These are phyloP conservation scores for Candida tallmaniae DNA, from an alignment of 805 yeast species.

Conservation along the genomic window DNA sequence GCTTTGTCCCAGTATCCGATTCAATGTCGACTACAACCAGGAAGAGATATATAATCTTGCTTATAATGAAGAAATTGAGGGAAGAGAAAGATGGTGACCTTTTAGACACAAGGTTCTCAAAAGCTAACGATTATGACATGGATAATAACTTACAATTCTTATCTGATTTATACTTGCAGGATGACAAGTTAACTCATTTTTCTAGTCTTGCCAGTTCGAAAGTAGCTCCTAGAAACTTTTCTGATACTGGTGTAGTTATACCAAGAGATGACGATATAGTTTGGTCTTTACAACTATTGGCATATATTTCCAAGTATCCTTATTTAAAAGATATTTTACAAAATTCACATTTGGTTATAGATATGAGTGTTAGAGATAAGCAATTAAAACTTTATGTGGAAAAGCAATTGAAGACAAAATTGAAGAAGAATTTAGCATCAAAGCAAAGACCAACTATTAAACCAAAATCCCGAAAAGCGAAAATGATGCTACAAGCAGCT, in stretches of 20 bases:
- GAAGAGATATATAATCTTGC: conserved; percentile 30
- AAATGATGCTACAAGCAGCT: conserved; percentile 3
- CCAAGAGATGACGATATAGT: conserved; percentile 92
- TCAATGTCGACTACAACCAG: too few relatives aligned
- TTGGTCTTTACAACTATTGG: conserved; percentile 88
- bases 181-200: conserved; percentile 17
- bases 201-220: conserved; percentile 21
- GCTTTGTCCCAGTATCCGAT: conserved; percentile 15
- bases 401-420: conserved; percentile 28
- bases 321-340: conserved; percentile 70
- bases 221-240: conserved; percentile 34
- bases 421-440: conserved; percentile 25
- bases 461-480: conserved; percentile 28
- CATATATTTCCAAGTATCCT: conserved; percentile 90
- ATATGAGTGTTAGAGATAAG: conserved; percentile 47
- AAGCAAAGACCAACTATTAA: conserved; percentile 29
- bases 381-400: conserved; percentile 33
- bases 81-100: conserved; percentile 34
- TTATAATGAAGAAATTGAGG: conserved; percentile 32
- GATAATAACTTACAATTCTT: conserved; percentile 38
- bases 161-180: conserved; percentile 37
- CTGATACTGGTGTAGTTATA: conserved; percentile 65
- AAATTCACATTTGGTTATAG: conserved; percentile 68
- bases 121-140: conserved; percentile 36
- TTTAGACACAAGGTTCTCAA: conserved; percentile 25